Conservation (phyloP, 176 grass and related monocot species). For the Neostapfia colusana region DNA sequence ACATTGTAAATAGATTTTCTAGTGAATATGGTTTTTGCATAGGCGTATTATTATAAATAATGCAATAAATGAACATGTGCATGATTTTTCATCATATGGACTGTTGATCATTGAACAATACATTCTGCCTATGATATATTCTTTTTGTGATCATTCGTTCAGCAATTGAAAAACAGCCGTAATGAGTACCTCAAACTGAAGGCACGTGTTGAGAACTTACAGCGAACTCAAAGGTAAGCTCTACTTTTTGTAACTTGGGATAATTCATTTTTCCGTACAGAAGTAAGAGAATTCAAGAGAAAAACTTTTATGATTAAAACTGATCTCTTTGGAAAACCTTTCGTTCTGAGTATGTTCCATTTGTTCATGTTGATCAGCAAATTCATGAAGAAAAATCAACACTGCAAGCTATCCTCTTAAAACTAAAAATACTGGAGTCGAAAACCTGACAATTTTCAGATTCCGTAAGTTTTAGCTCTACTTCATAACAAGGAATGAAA, state of each 20-base stretch:
- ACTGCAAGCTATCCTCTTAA: not conserved
- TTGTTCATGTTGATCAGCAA: not conserved
- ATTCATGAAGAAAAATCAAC: not conserved
- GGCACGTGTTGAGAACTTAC: constrained; percentile 62
- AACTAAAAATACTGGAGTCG: too few relatives aligned
- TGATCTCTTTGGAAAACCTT: not conserved
- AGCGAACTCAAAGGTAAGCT: constrained; percentile 63
- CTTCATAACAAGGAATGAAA: not conserved
- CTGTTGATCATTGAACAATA: not conserved
- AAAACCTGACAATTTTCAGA: not conserved
- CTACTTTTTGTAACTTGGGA: not conserved
- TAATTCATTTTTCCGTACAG: not conserved
- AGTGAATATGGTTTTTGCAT: not conserved
- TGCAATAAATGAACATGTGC: not conserved
- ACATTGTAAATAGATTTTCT: not conserved
- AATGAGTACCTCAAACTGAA: constrained; percentile 80
- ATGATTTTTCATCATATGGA: not conserved
- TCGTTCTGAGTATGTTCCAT: not conserved
- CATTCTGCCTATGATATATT: not conserved
- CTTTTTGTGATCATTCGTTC: constrained; percentile 19
- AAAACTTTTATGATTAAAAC: not conserved
- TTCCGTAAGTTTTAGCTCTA: not conserved
- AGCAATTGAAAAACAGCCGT: constrained; percentile 63
- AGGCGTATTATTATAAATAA: not conserved
- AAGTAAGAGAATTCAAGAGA: not conserved